Evolutionary conservation across 352 stramenopile species (phyloP), one percentile per base, ranked within the genome.

Genomic region (Phytopythium sindhum): DNA sequence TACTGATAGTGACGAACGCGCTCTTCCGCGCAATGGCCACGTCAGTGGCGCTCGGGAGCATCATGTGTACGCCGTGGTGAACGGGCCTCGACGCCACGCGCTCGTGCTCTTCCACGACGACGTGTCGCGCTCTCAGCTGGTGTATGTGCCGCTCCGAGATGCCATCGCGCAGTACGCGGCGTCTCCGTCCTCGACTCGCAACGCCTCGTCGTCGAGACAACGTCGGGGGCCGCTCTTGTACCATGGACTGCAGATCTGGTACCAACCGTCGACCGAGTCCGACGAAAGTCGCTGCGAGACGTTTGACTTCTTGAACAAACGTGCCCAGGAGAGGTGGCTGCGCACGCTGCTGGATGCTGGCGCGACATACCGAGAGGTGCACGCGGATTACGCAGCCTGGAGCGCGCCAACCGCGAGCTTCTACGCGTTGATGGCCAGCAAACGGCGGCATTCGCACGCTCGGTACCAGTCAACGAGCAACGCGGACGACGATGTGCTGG

Each of bases 371-470:
- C 57, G 72, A 10, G 78, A 89, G 54, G 76, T 68, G 0, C 67
- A 77, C 37, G 37, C 35, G n/a, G 55, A 56, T 15, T 67, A 72
- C 44, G 72, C 70, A 1, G 62, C 72, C 2, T 80, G 80, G 23
- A 57, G 70, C 24, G 65, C 56, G 9, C 64, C 73, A 9, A 65
- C 79, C 12, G 75, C 74, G 50, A 86, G 78, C 50, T 80, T 97
- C 62, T 97, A 96, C 59, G 77, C 87, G 33, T 64, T 96, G 35
- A 66, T 64, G 10, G 89, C 96, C 52, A 65, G 54, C 21, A 37
- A n/a, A 4, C 53, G 29, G 21, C 53, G 21, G 2, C 33, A 44
- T 19, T 7, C 33, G n/a, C 17, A 4, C n/a, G 37, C 23, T 52
- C 19, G 26, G 45, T 52, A 21, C 45, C 9, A n/a, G 45, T 8